phyloP scores from a whole-genome alignment of 2,329 filamentous ascomycete species.

The Lasiodiplodia sp. region DNA sequence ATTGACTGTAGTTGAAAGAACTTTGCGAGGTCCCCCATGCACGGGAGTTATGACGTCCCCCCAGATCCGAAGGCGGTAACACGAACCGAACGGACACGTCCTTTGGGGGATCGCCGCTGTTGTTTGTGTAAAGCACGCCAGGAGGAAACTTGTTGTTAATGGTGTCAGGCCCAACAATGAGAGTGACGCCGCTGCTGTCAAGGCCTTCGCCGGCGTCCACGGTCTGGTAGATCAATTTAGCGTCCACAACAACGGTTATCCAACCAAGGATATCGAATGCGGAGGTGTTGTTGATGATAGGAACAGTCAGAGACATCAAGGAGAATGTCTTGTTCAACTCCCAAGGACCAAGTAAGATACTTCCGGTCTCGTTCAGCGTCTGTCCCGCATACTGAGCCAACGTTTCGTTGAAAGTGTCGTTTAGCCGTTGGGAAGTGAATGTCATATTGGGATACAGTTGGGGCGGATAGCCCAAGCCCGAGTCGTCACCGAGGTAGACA shows the following conservation, averaged over 20 bases:
- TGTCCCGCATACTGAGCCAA: slow-evolving; percentile 53
- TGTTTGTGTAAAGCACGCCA: slow-evolving; percentile 42
- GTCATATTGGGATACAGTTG: slow-evolving; percentile 81
- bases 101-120: slow-evolving; percentile 35
- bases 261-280: slow-evolving; percentile 75
- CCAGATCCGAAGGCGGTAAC: slow-evolving; percentile 42
- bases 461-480: slow-evolving; percentile 70
- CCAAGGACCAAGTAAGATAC: slow-evolving; percentile 79
- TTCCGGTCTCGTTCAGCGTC: slow-evolving; percentile 55
- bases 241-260: slow-evolving; percentile 80
- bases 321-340: slow-evolving; percentile 76
- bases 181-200: slow-evolving; percentile 71
- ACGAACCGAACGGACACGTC: slow-evolving; percentile 43
- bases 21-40: slow-evolving; percentile 36
- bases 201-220: slow-evolving; percentile 71
- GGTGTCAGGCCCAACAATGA: slow-evolving; percentile 73
- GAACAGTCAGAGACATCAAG: slow-evolving; percentile 80
- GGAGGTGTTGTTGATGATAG: slow-evolving; percentile 73
- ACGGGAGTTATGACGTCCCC: slow-evolving; percentile 42
- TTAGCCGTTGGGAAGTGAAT: slow-evolving; percentile 55
- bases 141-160: slow-evolving; percentile 64
- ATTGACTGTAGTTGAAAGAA: slow-evolving; percentile 66
- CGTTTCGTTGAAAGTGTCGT: slow-evolving; percentile 44
- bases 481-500: slow-evolving; percentile 65
- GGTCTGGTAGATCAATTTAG: slow-evolving; percentile 68